Conservation (phyloP, 345 rosid genomes). For the Durio zibethinus region DNA sequence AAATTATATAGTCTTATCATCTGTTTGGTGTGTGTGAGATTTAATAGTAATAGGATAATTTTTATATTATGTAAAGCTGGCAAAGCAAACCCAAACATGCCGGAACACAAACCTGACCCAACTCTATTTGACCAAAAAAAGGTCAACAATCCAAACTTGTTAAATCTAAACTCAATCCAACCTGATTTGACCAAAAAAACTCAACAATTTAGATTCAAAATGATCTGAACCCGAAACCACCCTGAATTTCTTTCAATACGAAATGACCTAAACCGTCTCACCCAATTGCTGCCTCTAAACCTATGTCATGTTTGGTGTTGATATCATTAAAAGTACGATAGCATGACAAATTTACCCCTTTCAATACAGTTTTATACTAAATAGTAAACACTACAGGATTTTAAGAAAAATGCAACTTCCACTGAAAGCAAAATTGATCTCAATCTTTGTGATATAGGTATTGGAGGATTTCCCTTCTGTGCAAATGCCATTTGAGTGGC, state of each 20-base stretch:
- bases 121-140: too few relatives aligned
- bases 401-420: background rate
- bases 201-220: background rate
- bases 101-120: background rate
- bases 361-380: background rate
- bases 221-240: background rate
- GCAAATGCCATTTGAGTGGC: conserved; percentile 89
- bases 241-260: background rate
- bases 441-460: conserved; percentile 44
- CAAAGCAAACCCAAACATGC: background rate
- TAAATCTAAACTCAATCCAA: background rate
- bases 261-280: background rate
- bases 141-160: background rate
- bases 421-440: background rate
- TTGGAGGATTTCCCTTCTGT: conserved; percentile 93
- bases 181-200: background rate
- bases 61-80: background rate
- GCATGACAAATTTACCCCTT: background rate
- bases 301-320: background rate
- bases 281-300: background rate
- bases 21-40: background rate
- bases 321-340: background rate
- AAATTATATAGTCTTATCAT: background rate
- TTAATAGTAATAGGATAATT: background rate
- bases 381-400: background rate